Evolutionary conservation across 1,139 yeast genomes (phyloP), one percentile per base, ranked within the genome.

Genomic region (Yamadazyma jaroonii): DNA sequence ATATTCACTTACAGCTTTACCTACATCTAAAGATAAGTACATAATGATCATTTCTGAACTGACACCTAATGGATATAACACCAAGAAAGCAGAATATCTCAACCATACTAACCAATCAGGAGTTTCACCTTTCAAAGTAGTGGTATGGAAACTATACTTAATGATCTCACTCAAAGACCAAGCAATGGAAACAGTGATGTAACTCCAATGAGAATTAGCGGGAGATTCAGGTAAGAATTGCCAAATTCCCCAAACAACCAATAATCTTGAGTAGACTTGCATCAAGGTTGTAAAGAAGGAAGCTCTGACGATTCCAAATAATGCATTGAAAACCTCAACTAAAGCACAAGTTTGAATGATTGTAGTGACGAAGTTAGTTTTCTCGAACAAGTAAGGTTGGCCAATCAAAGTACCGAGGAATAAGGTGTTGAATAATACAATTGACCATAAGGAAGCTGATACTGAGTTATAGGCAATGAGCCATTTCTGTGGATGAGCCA

Each of bases 121-220:
- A 12, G 89, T 85, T 1, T 70, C 60, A 20, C 68, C 71, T 43
- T 62, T 62, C 44, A 87, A 68, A 53, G 82, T 83, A 44, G 77
- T 64, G 37, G 95, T 95, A 57, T 84, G 94, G 66, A 79, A 92
- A 32, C 87, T 74, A 64, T 92, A 92, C 54, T 98, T 77, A 41
- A 90, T 81, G 35, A 88, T 75, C 61, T 92, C 99, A 25, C 97
- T 88, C 41, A 86, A 56, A 13, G 92, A 79, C 99, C 99, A 92
- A 13, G 97, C 92, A 38, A 81, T 54, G 32, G 81, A 72, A 60
- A 92, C 76, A 2, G 94, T 69, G 32, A 78, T 59, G 56, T 81
- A 84, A 32, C 77, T 69, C 76, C 81, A 77, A 39, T 80, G 77
- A 47, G 49, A 55, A 51, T 74, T 80, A 25, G 79, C 89, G 45